Conservation (phyloP, 2,329 filamentous ascomycete species). For the Aschersonia sp. region DNA sequence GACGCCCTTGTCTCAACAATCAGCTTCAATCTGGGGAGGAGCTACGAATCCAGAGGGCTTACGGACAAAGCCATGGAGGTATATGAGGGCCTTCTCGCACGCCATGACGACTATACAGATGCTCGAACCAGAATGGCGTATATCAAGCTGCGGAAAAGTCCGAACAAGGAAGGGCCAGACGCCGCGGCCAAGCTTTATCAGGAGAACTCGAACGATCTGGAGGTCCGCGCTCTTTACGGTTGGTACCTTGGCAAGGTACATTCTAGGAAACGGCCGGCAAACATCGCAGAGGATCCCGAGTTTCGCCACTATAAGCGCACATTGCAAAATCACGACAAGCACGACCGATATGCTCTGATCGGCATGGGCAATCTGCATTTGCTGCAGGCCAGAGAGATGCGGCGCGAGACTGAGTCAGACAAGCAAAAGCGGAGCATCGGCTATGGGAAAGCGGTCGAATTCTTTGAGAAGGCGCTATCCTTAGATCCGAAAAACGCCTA, state of each 20-base stretch:
- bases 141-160: constrained; percentile 68
- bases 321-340: constrained; percentile 86
- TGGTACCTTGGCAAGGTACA: constrained; percentile 80
- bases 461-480: constrained; percentile 93
- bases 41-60: constrained; percentile 75
- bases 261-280: constrained; percentile 66
- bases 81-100: constrained; percentile 71
- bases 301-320: constrained; percentile 95
- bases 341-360: constrained; percentile 90
- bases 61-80: constrained; percentile 73
- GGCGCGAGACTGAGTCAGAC: constrained; percentile 73
- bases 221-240: constrained; percentile 83
- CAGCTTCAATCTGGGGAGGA: constrained; percentile 88
- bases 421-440: constrained; percentile 79
- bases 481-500: constrained; percentile 93
- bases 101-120: constrained; percentile 86
- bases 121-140: constrained; percentile 80
- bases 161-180: constrained; percentile 75
- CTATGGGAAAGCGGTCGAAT: constrained; percentile 88
- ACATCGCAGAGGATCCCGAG: constrained; percentile 79
- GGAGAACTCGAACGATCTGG: constrained; percentile 68
- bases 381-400: constrained; percentile 82
- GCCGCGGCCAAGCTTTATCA: constrained; percentile 76
- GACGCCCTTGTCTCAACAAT: constrained; percentile 92
- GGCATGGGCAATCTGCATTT: constrained; percentile 95